A percentile compares a stretch with the other conserved stretches of the same genome.
These are phyloP conservation scores for Cymbidium sinense DNA, from an alignment of 106 monocot genomes.

Conservation along the genomic window DNA sequence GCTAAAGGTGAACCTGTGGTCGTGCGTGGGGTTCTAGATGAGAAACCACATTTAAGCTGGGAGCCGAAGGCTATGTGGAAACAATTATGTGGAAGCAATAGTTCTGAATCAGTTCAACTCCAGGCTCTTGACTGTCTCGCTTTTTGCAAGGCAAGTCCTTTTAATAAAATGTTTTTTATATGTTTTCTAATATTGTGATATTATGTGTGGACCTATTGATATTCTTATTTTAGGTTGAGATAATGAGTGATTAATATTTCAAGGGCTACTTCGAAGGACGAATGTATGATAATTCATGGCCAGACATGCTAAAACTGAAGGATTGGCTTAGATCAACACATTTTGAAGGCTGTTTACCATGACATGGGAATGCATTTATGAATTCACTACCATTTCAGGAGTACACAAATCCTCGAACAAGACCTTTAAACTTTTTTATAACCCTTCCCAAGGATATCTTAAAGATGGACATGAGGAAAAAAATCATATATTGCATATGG, in stretches of 20 bases:
- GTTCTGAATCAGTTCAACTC: conserved; percentile 14
- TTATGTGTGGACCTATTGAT: not conserved
- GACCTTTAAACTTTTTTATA: conserved; percentile 43
- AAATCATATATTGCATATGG: conserved; percentile 79
- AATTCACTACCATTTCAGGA: conserved; percentile 51
- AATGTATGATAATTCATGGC: conserved; percentile 54
- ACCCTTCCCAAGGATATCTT: conserved; percentile 34
- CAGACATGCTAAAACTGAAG: conserved; percentile 74
- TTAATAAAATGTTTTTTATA: not conserved
- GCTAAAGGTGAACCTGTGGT: conserved; percentile 58
- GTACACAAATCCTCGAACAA: conserved; percentile 50
- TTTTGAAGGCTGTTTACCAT: conserved; percentile 64
- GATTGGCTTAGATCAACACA: conserved; percentile 60
- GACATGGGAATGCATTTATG: conserved; percentile 48
- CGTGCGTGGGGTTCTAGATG: conserved; percentile 47
- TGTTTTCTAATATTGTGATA: not conserved
- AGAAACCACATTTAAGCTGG: conserved; percentile 51
- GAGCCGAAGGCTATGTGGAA: conserved; percentile 52
- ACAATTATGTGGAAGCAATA: conserved; percentile 18
- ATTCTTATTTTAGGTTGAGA: conserved; percentile 44
- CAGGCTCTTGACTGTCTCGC: conserved; percentile 63
- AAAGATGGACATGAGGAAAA: conserved; percentile 58
- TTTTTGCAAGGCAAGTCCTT: conserved; percentile 50
- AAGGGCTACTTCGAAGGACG: conserved; percentile 53
- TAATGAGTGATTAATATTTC: conserved; percentile 44